Base-by-base conservation (phyloP, 805 yeast genomes). In the Candida quercuum region DNA sequence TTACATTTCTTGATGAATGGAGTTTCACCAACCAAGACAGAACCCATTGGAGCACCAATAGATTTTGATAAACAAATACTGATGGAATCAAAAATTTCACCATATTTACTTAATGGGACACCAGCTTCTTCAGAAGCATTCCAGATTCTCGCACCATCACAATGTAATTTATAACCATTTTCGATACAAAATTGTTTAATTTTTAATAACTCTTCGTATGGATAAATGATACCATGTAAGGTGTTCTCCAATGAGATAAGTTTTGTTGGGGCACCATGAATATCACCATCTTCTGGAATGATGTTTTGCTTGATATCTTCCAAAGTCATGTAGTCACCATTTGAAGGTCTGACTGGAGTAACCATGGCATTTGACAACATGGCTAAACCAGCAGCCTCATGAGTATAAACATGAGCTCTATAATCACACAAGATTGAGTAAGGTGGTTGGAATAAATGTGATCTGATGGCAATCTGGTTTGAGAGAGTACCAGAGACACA, bases 111-210 rank as follows among this genome's bases (percentile, higher is more conserved):
- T 43, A 88, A 61, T 14, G 86, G 63, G 20, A 49, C 45, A 9
- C 40, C 45, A 9, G 86, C 76, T 20, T 73, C 89, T 11, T 73
- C 83, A 28, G 78, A 67, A 10, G 96, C 96, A 54, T 89, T 86
- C 93, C 95, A 88, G 38, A 89, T 66, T 49, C 98, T 73, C 14
- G 98, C 98, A 46, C 98, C 98, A 58, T 89, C 98, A 51, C 88
- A 75, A 54, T 89, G 97, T 51, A 88, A 61, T 39, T 67, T 71
- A 38, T 86, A 64, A 41, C 69, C 70, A 48, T 81, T 71, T 25
- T 64, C 72, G 38, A 68, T 66, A 47, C 93, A 86, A 71, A 85
- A 89, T 33, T 64, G 71, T 36, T 81, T 72, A 49, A 89, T 89
- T 44, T 76, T 72, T 43, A 67, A 63, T 39, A 89, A 71, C 59